phyloP scores from a whole-genome alignment of 768 basidiomycete genomes.

The Lanmaoa pseudosensibilis region DNA sequence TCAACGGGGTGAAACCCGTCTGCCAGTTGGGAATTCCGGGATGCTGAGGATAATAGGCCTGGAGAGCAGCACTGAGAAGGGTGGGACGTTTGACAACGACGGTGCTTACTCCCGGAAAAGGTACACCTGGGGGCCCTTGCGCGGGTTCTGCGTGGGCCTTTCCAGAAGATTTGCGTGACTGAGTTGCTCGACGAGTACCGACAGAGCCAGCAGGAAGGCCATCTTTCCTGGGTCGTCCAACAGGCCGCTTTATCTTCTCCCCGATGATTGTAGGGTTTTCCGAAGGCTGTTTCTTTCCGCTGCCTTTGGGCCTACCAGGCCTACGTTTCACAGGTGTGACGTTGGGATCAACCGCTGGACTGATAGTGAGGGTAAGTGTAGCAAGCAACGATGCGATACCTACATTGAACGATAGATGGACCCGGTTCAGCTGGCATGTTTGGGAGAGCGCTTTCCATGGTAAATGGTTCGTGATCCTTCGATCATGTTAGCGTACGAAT shows the following conservation, averaged over 20 bases:
- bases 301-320: slow-evolving; percentile 78
- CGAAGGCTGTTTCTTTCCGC: slow-evolving; percentile 63
- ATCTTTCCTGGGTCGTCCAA: slow-evolving; percentile 79
- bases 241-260: slow-evolving; percentile 71
- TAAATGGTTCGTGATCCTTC: slow-evolving; percentile 14
- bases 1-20: slow-evolving; percentile 30
- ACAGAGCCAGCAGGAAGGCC: slow-evolving; percentile 78
- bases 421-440: slow-evolving; percentile 29
- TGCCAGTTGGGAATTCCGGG: slow-evolving; percentile 34
- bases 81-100: not conserved
- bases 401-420: slow-evolving; percentile 30
- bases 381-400: not conserved
- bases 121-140: slow-evolving; percentile 29
- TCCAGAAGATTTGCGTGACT: slow-evolving; percentile 42
- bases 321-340: slow-evolving; percentile 55
- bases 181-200: slow-evolving; percentile 41
- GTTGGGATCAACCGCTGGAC: slow-evolving; percentile 28
- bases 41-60: slow-evolving; percentile 36
- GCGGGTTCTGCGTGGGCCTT: slow-evolving; percentile 19
- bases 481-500: slow-evolving; percentile 26
- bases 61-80: slow-evolving; percentile 3
- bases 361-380: slow-evolving; percentile 6
- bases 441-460: slow-evolving; percentile 30
- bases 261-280: slow-evolving; percentile 39
- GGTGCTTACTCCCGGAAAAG: slow-evolving; percentile 32